Base-by-base conservation (phyloP, 805 yeast species). In the Zygosaccharomyces gambellarensis region DNA sequence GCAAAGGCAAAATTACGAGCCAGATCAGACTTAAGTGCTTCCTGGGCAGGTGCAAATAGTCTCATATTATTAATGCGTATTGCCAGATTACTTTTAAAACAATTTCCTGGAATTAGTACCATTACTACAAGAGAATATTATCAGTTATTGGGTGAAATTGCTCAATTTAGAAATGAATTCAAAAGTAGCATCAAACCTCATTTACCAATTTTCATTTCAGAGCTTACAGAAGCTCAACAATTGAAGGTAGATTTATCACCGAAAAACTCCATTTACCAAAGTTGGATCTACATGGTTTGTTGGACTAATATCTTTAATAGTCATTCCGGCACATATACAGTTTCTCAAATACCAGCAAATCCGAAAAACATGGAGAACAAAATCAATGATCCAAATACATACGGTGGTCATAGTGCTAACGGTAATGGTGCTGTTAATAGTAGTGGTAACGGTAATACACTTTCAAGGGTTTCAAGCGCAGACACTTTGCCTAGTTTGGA, bases 301-400 rank as follows among this genome's bases (percentile, higher is more conserved):
- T 67, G 71, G 71, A 41, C 59, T 1, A 58, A 63, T 36, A 54
- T 61, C 10, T 67, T 67, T 47, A 58, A 63, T 45, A 39, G 57
- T 2, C 65, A 62, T 29, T 49, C 56, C 11, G 55, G 57, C 2
- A 38, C 42, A 30, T 56, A 56, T 39, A 47, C 47, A 25, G 27
- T 50, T 4, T 34, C 59, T 10, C 50, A 51, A 29, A 22, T 6
- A 34, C 44, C 14, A 7, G 22, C 36, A 29, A 34, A 47, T 6
- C 6, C 32, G 5, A 30, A 30, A 11, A 30, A 10, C 32, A 10
- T 2, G 4, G 17, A 8, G 12, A 31, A 17, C 19, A 14, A 17
- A 21, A 10, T 30, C 1, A 27, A 28, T 25, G 19, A 23, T 1
- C 31, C 36, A 27, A 8, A 22, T 11, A 34, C 32, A 2, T 30